These are phyloP conservation scores for Spinellus fusiger DNA, from an alignment of 192 early-diverging fungal species.

Conservation along the genomic window DNA sequence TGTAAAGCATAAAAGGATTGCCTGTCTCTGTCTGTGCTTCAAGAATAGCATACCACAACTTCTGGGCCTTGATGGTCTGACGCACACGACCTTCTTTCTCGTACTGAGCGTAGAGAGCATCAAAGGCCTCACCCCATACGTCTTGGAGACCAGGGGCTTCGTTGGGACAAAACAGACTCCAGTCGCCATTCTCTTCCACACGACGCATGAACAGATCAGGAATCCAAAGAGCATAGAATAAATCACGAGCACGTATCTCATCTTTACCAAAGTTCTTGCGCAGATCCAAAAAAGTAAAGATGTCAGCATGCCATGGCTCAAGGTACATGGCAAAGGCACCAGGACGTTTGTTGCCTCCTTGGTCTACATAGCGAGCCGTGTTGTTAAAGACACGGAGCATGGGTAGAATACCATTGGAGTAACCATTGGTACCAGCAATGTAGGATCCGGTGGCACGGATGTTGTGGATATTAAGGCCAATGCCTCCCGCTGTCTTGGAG, in stretches of 20 bases:
- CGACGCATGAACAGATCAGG: conserved; percentile 97
- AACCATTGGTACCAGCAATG: conserved; percentile 96
- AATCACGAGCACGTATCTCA: conserved; percentile 91
- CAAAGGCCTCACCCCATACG: conserved; percentile 92
- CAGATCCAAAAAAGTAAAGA: conserved; percentile 95
- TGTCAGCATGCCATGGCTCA: conserved; percentile 97
- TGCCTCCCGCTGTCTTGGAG: conserved; percentile 96
- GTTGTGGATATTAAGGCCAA: conserved; percentile 96
- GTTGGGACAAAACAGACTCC: conserved; percentile 92
- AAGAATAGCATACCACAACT: conserved; percentile 94
- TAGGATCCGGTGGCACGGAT: conserved; percentile 94
- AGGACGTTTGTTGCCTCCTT: conserved; percentile 97
- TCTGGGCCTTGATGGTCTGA: conserved; percentile 93
- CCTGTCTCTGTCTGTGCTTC: conserved; percentile 98
- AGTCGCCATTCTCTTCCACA: conserved; percentile 89
- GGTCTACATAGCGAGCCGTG: conserved; percentile 98
- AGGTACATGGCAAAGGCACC: conserved; percentile 98
- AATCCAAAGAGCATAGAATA: conserved; percentile 98
- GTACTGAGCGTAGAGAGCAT: conserved; percentile 74
- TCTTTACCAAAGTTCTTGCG: conserved; percentile 98
- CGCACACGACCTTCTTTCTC: conserved; percentile 80
- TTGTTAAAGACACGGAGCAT: conserved; percentile 99
- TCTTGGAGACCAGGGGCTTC: conserved; percentile 90
- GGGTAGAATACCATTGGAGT: conserved; percentile 93
- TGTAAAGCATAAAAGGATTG: conserved; percentile 97